Base-by-base conservation (phyloP, 352 stramenopile species). In the Phytophthora meadii region DNA sequence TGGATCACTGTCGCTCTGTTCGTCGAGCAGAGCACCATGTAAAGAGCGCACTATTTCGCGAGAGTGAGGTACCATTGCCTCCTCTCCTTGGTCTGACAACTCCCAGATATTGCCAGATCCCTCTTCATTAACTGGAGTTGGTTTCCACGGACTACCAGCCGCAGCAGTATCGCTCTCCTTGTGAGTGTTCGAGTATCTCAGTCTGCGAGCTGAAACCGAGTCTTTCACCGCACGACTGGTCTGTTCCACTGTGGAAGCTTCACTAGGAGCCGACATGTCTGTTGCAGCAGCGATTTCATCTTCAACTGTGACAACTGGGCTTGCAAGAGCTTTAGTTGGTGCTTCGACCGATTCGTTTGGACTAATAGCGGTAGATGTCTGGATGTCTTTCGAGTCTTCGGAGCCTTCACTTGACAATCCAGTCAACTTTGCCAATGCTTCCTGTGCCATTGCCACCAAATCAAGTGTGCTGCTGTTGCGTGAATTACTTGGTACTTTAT, bases 11-110 rank as follows among this genome's bases (percentile, higher is more conserved):
- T 51, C 32, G 41, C 54, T 46, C 4, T 50, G 8, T 19, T 55
- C 24, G 28, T 74, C 47, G 9, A 54, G n/a, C 10, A 61, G 48
- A 22, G 47, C 28, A 22, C 28, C 37, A 45, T 62, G 54, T n/a
- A 64, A 12, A 39, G 65, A 72, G 27, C 60, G 65, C 7, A 74
- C 65, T n/a, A 74, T 24, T 47, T 77, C 49, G 4, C 51, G 59
- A 48, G 54, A 74, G 6, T 32, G 55, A 54, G 49, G 42, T 37
- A 56, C 34, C 34, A 24, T 49, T 36, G 51, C 56, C 30, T 69
- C 61, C 50, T 15, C n/a, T 5, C 65, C 55, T 47, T 47, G 22
- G 32, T 24, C 46, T 12, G 30, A 11, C 3, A 44, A 12, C 4
- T 61, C 24, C 53, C 53, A 69, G 15, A 63, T 55, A 37, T 76